These are phyloP conservation scores for Fraxinus baroniana DNA, from an alignment of 305 asterid species.

Conservation along the genomic window DNA sequence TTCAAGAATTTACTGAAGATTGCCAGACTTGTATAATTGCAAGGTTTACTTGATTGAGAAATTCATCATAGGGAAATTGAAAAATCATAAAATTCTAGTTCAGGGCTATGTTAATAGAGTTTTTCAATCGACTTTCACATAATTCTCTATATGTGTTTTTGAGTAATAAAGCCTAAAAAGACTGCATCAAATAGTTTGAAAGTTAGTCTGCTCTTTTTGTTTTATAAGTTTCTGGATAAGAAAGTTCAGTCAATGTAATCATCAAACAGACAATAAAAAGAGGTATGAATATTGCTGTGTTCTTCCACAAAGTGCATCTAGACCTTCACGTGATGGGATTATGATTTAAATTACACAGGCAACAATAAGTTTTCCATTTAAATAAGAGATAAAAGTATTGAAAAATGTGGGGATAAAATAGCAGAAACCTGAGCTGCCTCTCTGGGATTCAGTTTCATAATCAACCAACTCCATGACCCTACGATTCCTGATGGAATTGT, in stretches of 20 bases:
- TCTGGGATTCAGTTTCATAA: background rate
- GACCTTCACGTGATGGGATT: background rate
- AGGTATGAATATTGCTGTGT: background rate
- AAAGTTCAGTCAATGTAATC: background rate
- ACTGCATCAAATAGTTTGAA: background rate
- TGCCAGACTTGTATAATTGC: background rate
- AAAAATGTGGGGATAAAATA: background rate
- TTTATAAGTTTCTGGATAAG: background rate
- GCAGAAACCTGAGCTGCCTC: slow-evolving; percentile 9
- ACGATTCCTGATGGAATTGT: slow-evolving; percentile 7
- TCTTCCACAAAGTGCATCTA: background rate
- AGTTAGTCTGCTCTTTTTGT: background rate
- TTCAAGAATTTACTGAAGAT: background rate
- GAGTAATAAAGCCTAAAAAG: background rate
- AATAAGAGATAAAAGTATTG: background rate
- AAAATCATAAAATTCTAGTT: background rate
- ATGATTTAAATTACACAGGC: background rate
- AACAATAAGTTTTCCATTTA: background rate
- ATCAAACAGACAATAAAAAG: background rate
- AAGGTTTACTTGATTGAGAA: background rate
- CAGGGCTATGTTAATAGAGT: background rate
- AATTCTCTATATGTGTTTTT: background rate
- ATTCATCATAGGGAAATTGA: background rate
- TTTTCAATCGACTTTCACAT: background rate
- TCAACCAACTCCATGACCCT: slow-evolving; percentile 6